These are phyloP conservation scores for Lyophyllum atratum DNA, from an alignment of 768 basidiomycete species.

Conservation along the genomic window DNA sequence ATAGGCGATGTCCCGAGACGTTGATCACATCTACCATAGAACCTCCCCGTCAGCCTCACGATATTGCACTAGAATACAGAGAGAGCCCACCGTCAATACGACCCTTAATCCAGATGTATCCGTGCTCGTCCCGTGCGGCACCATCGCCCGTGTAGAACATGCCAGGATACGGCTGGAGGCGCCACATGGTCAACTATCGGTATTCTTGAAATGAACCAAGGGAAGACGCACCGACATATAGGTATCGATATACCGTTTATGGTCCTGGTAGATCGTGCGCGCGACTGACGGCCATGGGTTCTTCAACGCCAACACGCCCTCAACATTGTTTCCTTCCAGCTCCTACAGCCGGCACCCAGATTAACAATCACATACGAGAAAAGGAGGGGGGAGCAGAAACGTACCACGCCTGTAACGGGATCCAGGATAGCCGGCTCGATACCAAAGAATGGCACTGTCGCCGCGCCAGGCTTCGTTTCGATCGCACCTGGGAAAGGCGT, in stretches of 20 bases:
- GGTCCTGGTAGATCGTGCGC: conserved; percentile 88
- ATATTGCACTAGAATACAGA: not conserved
- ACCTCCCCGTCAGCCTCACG: not conserved
- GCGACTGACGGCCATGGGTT: conserved; percentile 96
- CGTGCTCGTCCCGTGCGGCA: conserved; percentile 90
- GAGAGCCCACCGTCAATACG: conserved; percentile 77
- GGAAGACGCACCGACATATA: conserved; percentile 43
- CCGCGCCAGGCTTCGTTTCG: conserved; percentile 93
- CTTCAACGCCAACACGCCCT: conserved; percentile 87
- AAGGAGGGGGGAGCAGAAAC: conserved; percentile 8
- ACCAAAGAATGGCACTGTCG: conserved; percentile 98
- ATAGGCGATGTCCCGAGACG: conserved; percentile 95
- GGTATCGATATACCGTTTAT: conserved; percentile 71
- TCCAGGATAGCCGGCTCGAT: conserved; percentile 89
- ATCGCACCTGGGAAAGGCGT: conserved; percentile 97
- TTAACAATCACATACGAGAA: not conserved
- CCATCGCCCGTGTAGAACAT: conserved; percentile 98
- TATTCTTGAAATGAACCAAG: not conserved
- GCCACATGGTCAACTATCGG: not conserved
- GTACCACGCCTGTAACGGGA: conserved; percentile 69
- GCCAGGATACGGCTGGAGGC: conserved; percentile 73
- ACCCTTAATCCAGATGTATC: conserved; percentile 99
- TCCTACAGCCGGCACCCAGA: conserved; percentile 34
- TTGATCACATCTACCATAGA: conserved; percentile 83
- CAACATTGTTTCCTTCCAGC: conserved; percentile 78